phyloP scores from a whole-genome alignment of 768 basidiomycete species.

The Podaxis pistillaris region DNA sequence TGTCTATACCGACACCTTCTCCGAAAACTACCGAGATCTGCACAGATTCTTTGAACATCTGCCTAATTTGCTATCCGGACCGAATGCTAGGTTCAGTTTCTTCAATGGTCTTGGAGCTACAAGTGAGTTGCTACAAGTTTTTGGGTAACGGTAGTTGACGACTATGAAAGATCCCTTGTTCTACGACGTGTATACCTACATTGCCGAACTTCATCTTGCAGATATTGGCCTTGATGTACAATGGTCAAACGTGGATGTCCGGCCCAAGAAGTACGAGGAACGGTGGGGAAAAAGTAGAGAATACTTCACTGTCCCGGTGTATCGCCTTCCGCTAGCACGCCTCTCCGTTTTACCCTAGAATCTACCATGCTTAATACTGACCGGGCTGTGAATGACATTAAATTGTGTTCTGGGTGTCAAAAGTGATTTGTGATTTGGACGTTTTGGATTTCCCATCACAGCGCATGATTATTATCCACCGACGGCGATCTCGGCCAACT shows the following conservation, averaged over 20 bases:
- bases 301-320: slow-evolving; percentile 78
- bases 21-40: slow-evolving; percentile 82
- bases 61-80: slow-evolving; percentile 71
- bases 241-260: slow-evolving; percentile 82
- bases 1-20: slow-evolving; percentile 92
- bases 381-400: neutral
- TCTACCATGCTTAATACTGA: neutral
- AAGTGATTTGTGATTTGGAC: neutral
- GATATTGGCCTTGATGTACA: slow-evolving; percentile 74
- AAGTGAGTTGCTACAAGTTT: slow-evolving; percentile 47
- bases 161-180: slow-evolving; percentile 69
- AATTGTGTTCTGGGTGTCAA: neutral
- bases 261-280: slow-evolving; percentile 43
- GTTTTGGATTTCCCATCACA: neutral
- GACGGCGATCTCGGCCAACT: neutral
- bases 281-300: slow-evolving; percentile 76
- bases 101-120: slow-evolving; percentile 98
- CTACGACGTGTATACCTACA: slow-evolving; percentile 86
- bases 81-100: slow-evolving; percentile 85
- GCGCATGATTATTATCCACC: slow-evolving; percentile 1
- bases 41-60: slow-evolving; percentile 78
- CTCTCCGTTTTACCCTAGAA: slow-evolving; percentile 23
- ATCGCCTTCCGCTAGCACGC: slow-evolving; percentile 59
- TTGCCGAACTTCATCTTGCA: slow-evolving; percentile 84
- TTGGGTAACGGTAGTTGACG: neutral